Percentiles rank a stretch among this genome's conserved stretches.
Conservation (phyloP, 1,139 yeast genomes). For the Meyerozyma elateridarum region DNA sequence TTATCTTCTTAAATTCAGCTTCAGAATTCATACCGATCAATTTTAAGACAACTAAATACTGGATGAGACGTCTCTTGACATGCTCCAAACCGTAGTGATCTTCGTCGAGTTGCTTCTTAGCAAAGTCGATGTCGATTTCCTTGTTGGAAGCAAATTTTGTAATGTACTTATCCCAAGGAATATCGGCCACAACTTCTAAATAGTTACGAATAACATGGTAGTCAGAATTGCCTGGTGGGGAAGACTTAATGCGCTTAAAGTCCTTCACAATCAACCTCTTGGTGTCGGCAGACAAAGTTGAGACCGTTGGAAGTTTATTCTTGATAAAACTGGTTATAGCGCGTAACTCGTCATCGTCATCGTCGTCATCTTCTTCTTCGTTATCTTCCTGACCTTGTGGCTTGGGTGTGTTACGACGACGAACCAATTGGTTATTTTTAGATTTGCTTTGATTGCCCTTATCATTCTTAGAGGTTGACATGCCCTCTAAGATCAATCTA, state of each 20-base stretch:
- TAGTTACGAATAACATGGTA: conserved; percentile 70
- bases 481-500: conserved; percentile 49
- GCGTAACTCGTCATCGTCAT: conserved; percentile 41
- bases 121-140: conserved; percentile 49
- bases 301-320: conserved; percentile 42
- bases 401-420: conserved; percentile 8
- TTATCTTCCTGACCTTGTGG: conserved; percentile 14
- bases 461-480: conserved; percentile 28
- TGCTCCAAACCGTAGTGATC: conserved; percentile 84
- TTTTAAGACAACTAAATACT: conserved; percentile 75
- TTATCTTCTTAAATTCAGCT: conserved; percentile 16
- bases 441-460: not conserved
- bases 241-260: conserved; percentile 53
- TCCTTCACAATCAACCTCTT: conserved; percentile 59
- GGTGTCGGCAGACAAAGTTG: conserved; percentile 43
- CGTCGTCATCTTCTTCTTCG: conserved; percentile 30
- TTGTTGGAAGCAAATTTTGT: conserved; percentile 36
- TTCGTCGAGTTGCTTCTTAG: conserved; percentile 58
- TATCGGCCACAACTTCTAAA: conserved; percentile 62
- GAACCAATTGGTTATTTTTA: conserved; percentile 15
- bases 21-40: conserved; percentile 47
- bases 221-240: conserved; percentile 64
- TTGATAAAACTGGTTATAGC: conserved; percentile 42
- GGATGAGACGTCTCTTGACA: conserved; percentile 76
- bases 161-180: conserved; percentile 52